Conservation (phyloP, 139 green algal species). For the Chlamydomonas eustigma region DNA sequence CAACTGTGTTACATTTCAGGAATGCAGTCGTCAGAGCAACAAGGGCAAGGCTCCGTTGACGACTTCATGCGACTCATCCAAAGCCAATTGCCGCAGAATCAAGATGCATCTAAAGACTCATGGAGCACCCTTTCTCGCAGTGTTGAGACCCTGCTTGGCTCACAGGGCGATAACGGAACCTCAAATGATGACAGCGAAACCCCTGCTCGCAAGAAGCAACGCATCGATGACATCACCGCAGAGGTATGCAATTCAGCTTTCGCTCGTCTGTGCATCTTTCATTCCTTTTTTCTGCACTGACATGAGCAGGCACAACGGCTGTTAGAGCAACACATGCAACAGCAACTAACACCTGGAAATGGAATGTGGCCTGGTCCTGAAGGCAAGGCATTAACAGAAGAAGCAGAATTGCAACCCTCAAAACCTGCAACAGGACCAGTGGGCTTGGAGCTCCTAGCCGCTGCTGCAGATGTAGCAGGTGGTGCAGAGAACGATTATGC, state of each 20-base stretch:
- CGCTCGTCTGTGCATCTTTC: neutral
- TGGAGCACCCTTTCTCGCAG: neutral
- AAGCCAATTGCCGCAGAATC: neutral
- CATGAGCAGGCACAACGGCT: neutral
- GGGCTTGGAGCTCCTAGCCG: neutral
- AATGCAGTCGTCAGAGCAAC: neutral
- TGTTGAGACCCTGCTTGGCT: neutral
- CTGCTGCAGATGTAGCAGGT: neutral
- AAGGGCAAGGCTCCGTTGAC: neutral
- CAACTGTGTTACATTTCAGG: neutral
- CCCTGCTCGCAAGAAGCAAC: neutral
- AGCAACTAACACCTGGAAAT: neutral
- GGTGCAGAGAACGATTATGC: neutral
- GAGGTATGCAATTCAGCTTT: neutral
- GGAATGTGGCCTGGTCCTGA: neutral
- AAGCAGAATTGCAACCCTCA: too few relatives aligned
- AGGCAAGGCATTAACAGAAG: neutral
- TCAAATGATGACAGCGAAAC: neutral
- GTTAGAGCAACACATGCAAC: too few relatives aligned
- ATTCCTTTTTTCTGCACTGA: neutral
- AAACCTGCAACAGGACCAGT: neutral
- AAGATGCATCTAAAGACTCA: neutral
- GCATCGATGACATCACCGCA: neutral
- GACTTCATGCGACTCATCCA: neutral
- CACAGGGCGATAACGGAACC: neutral